Base-by-base conservation (phyloP, 139 green algal species). In the Coccomyxa sp. region DNA sequence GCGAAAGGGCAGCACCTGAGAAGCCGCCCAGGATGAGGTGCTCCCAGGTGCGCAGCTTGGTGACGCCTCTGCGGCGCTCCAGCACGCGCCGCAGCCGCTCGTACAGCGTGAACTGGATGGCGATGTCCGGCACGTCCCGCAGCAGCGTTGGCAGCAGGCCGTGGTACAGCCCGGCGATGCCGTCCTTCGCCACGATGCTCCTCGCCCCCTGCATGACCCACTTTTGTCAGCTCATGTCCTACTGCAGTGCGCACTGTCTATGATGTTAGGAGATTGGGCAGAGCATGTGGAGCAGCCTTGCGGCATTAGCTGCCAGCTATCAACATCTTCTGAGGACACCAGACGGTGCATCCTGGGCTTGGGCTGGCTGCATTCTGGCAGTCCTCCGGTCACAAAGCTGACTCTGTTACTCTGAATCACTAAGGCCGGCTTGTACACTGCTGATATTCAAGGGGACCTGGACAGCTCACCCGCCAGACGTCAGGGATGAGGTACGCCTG, bases 41-140 rank as follows among this genome's bases (percentile, higher is more conserved):
- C 82, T 91, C 78, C 73, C 78, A 88, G 5, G 86, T 92, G 7
- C 41, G 82, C 44, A 87, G 77, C 71, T 75, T 70, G 0, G 22
- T 74, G 10, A 74, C 31, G n/a, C 2, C 7, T 10, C 64, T 22
- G 29, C 64, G 27, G 64, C 64, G 64, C 64, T 71, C 64, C 24
- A 71, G 31, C 4, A 82, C 37, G 3, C 18, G 29, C 33, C 86
- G 84, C 68, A 93, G 80, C 35, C 38, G 34, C 64, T 91, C 86
- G 74, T 95, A 95, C 22, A 90, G 73, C 0, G 81, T 74, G 78
- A 95, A 95, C 71, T 94, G 89, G 39, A 96, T 85, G 33, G 89
- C 86, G 10, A 94, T 89, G 75, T 96, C 92, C 0, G 92, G 92
- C 39, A 93, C 84, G 74, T 95, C 91, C 16, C 92, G 78, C 41